Conservation (phyloP, 208 protist species). For the Trypanosoma conorhini region DNA sequence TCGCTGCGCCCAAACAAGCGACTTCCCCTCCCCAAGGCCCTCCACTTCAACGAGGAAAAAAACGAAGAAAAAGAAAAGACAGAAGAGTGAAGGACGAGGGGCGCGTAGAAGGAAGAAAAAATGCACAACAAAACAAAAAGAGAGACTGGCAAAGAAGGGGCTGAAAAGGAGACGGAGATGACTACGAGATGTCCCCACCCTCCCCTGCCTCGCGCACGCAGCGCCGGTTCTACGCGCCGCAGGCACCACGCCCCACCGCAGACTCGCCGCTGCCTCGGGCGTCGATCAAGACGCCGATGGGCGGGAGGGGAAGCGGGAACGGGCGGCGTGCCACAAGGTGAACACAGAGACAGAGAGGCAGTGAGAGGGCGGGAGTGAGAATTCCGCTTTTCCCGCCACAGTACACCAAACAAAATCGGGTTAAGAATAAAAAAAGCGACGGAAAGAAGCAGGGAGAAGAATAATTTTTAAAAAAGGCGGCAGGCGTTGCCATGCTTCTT, state of each 20-base stretch:
- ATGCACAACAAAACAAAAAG: slow-evolving; percentile 4
- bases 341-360: not conserved
- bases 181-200: too few relatives aligned
- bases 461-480: not conserved
- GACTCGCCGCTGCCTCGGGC: not conserved
- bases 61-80: not conserved
- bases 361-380: not conserved
- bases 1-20: not conserved
- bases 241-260: not conserved
- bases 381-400: too few relatives aligned
- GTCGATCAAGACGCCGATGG: too few relatives aligned
- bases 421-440: not conserved
- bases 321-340: not conserved
- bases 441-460: not conserved
- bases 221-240: too few relatives aligned
- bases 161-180: not conserved
- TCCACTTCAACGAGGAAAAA: not conserved
- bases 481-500: not conserved
- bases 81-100: not conserved
- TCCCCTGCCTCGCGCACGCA: too few relatives aligned
- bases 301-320: not conserved
- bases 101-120: slow-evolving; percentile 10
- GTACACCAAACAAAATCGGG: not conserved
- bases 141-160: too few relatives aligned
- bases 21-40: not conserved